These are phyloP conservation scores for Chaetoscypha palmicola DNA, from an alignment of 2,329 filamentous ascomycete genomes.

Conservation along the genomic window DNA sequence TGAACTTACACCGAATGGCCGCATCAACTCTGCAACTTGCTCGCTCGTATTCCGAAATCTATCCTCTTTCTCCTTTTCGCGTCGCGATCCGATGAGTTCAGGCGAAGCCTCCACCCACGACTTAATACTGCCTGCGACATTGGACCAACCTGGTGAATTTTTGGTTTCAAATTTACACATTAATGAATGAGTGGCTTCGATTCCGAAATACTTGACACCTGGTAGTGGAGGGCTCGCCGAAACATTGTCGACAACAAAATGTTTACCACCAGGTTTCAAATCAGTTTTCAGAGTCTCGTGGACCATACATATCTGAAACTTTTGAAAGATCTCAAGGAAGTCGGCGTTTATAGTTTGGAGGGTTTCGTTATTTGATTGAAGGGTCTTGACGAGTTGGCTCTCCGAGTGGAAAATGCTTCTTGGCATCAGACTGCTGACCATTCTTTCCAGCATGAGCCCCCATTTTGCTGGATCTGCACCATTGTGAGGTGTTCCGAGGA, in stretches of 20 bases:
- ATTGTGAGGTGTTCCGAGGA: conserved; percentile 69
- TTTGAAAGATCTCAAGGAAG: conserved; percentile 64
- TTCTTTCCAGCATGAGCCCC: conserved; percentile 60
- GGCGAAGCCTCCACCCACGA: conserved; percentile 24
- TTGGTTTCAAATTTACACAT: conserved; percentile 67
- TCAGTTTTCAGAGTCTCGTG: conserved; percentile 69
- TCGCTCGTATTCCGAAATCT: conserved; percentile 20
- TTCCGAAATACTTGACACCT: conserved; percentile 66
- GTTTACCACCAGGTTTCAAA: conserved; percentile 53
- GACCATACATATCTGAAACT: conserved; percentile 69
- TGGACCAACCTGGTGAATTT: conserved; percentile 53
- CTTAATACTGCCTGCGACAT: conserved; percentile 28
- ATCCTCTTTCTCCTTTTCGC: conserved; percentile 21
- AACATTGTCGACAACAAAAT: conserved; percentile 60
- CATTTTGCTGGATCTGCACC: conserved; percentile 63
- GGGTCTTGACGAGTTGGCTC: conserved; percentile 58
- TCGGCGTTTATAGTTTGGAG: conserved; percentile 66
- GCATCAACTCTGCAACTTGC: conserved; percentile 24
- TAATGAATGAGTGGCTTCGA: conserved; percentile 62
- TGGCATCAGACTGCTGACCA: conserved; percentile 58
- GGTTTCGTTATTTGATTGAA: conserved; percentile 69
- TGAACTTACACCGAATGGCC: conserved; percentile 7
- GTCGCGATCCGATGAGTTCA: conserved; percentile 19
- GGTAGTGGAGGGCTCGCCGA: conserved; percentile 64
- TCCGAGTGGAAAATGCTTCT: conserved; percentile 61